phyloP scores from a whole-genome alignment of 345 rosid genomes.

The Dovyalis caffra region DNA sequence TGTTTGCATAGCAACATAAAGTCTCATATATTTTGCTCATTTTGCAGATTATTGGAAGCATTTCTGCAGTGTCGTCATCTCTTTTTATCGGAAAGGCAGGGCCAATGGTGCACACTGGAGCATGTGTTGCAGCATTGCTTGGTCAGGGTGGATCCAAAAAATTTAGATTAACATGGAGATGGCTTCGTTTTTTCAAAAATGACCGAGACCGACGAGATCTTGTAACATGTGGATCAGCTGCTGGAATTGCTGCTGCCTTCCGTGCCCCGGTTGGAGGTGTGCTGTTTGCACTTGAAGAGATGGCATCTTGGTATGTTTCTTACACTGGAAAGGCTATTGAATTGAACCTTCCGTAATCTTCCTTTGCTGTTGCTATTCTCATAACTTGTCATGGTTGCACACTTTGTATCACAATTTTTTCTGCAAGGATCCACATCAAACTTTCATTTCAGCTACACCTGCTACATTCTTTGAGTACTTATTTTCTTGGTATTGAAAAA shows the following conservation, averaged over 20 bases:
- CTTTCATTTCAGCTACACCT: background rate
- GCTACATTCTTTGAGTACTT: background rate
- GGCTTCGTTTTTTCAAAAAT: conserved; percentile 75
- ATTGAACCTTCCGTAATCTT: background rate
- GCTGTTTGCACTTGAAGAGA: conserved; percentile 87
- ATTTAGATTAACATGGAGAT: conserved; percentile 73
- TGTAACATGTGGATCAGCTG: conserved; percentile 93
- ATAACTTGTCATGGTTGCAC: background rate
- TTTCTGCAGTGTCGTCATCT: conserved; percentile 81
- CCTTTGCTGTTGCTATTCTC: background rate
- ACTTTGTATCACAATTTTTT: background rate
- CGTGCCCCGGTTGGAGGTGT: conserved; percentile 96
- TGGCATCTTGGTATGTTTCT: conserved; percentile 81
- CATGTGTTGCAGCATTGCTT: conserved; percentile 83
- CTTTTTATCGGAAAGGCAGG: conserved; percentile 96
- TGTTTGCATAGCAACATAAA: background rate
- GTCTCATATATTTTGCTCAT: conserved; percentile 1
- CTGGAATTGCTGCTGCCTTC: conserved; percentile 91
- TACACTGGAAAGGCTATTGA: background rate
- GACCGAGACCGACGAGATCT: conserved; percentile 90
- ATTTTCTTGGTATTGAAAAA: background rate
- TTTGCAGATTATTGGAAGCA: conserved; percentile 75
- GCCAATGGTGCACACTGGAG: conserved; percentile 94
- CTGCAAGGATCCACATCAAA: background rate
- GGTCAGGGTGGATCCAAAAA: conserved; percentile 93